These are phyloP conservation scores for Suillus spraguei DNA, from an alignment of 768 basidiomycete species.

Conservation along the genomic window DNA sequence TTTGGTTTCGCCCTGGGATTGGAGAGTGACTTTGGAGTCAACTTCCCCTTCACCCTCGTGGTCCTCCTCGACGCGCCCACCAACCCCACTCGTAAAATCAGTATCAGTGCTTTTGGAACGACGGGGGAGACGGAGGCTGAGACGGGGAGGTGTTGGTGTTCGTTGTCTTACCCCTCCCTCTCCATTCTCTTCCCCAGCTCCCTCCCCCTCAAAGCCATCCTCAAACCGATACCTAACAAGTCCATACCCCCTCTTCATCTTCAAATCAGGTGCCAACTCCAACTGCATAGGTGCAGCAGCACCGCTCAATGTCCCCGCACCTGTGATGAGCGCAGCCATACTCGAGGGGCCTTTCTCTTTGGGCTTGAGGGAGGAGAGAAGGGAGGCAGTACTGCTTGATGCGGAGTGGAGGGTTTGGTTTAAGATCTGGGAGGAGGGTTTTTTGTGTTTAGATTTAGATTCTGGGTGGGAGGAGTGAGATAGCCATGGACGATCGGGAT, in stretches of 20 bases:
- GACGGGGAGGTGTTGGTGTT: background rate
- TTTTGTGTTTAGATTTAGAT: conserved; percentile 1
- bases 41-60: conserved; percentile 15
- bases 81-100: background rate
- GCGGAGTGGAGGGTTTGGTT: conserved; percentile 22
- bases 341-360: conserved; percentile 19
- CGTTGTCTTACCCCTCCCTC: no score
- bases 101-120: conserved; percentile 20
- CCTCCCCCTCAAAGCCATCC: background rate
- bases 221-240: conserved; percentile 54
- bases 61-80: conserved; percentile 7
- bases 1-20: background rate
- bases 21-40: background rate
- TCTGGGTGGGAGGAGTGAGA: background rate
- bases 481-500: conserved; percentile 25
- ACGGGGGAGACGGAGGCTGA: conserved; percentile 11
- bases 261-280: conserved; percentile 57
- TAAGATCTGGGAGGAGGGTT: conserved; percentile 10
- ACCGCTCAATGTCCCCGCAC: conserved; percentile 65
- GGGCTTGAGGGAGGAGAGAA: conserved; percentile 15
- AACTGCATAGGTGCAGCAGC: conserved; percentile 53
- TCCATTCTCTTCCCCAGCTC: background rate
- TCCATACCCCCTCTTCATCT: conserved; percentile 54
- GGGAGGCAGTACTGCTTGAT: conserved; percentile 27
- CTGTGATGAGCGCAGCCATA: conserved; percentile 66